Percentiles rank a stretch among this genome's conserved stretches.
phyloP scores from a whole-genome alignment of 805 yeast species.

The Spathaspora sp. region DNA sequence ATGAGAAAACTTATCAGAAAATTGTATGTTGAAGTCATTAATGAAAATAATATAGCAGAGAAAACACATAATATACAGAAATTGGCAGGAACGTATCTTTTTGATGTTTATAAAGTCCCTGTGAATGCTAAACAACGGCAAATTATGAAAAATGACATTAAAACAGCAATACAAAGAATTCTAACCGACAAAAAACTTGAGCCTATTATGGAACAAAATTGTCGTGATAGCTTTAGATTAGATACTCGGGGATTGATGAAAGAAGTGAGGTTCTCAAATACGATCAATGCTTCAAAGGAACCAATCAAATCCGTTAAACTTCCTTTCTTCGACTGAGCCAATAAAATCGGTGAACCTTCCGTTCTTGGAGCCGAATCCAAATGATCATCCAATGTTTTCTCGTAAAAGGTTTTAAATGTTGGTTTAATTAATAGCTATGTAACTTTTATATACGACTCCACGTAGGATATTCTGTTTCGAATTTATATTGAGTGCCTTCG shows the following conservation, averaged over 20 bases:
- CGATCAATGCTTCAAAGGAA: neutral
- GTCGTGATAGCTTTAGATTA: neutral
- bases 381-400: neutral
- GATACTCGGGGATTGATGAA: neutral
- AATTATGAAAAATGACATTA: neutral
- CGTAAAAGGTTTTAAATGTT: neutral
- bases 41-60: neutral
- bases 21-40: slow-evolving; percentile 13
- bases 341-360: neutral
- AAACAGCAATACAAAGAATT: neutral
- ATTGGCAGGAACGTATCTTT: slow-evolving; percentile 24
- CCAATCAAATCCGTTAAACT: neutral
- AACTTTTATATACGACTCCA: slow-evolving; percentile 38
- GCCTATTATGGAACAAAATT: neutral
- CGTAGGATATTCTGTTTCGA: slow-evolving; percentile 40
- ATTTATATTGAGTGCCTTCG: slow-evolving; percentile 24
- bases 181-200: neutral
- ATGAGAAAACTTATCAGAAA: slow-evolving; percentile 20
- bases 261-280: neutral
- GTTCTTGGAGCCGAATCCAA: neutral
- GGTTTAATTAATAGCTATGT: neutral
- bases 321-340: neutral
- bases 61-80: slow-evolving; percentile 4
- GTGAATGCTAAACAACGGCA: slow-evolving; percentile 13
- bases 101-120: slow-evolving; percentile 18